phyloP scores from a whole-genome alignment of 2,329 filamentous ascomycete species.

The Cladosporium sp. region DNA sequence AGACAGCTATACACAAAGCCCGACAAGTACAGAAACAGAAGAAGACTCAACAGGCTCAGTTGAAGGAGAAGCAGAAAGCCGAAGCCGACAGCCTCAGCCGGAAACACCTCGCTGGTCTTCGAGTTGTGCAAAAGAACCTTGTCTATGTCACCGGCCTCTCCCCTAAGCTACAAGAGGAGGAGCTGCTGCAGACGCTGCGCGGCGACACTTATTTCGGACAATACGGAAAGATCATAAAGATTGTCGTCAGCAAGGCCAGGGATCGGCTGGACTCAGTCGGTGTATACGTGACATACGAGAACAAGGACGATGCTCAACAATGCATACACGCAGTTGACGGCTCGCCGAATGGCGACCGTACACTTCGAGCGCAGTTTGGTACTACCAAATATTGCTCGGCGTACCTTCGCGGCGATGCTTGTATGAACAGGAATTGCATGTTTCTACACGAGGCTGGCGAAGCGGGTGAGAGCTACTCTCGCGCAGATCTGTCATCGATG shows the following conservation, averaged over 20 bases:
- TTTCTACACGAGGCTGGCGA: constrained; percentile 98
- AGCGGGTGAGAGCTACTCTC: constrained; percentile 91
- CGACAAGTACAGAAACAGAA: constrained; percentile 78
- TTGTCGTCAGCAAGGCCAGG: constrained; percentile 95
- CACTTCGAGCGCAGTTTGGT: constrained; percentile 70
- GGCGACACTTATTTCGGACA: constrained; percentile 94
- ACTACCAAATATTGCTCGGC: constrained; percentile 99
- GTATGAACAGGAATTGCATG: constrained; percentile 94
- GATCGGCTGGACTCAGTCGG: constrained; percentile 81
- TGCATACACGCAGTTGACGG: constrained; percentile 93
- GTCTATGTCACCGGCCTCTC: constrained; percentile 96
- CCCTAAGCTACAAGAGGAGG: constrained; percentile 86
- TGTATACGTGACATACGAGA: constrained; percentile 96
- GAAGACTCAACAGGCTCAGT: constrained; percentile 81
- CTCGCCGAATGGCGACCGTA: constrained; percentile 80
- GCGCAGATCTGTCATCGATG: constrained; percentile 89
- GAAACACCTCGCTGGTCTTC: constrained; percentile 90
- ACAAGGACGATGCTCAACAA: constrained; percentile 78
- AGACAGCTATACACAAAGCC: constrained; percentile 68
- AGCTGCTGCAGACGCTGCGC: constrained; percentile 80
- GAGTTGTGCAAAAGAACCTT: constrained; percentile 96
- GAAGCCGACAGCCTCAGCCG: constrained; percentile 93
- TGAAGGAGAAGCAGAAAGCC: constrained; percentile 92
- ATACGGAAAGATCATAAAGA: constrained; percentile 97
- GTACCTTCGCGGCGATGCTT: constrained; percentile 88